These are phyloP conservation scores for Favolaschia claudopus DNA, from an alignment of 768 basidiomycete genomes.

Conservation along the genomic window DNA sequence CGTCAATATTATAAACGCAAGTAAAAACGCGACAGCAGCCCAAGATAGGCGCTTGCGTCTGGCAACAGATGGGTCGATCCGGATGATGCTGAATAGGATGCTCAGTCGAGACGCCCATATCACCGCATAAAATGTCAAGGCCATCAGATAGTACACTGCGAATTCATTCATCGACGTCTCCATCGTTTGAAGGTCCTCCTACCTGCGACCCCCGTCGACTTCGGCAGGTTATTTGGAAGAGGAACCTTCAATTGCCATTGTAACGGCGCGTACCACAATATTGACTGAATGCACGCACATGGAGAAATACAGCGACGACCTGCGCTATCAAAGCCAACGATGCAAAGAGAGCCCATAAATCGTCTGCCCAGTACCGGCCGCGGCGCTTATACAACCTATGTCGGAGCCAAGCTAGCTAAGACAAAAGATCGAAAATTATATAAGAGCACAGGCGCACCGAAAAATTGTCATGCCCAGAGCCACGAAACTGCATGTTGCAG, in stretches of 20 bases:
- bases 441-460: not conserved
- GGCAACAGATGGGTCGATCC: conserved; percentile 49
- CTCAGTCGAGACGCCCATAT: conserved; percentile 57
- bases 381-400: not conserved
- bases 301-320: conserved; percentile 9
- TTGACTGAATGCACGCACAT: not conserved
- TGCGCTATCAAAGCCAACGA: not conserved
- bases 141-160: conserved; percentile 44
- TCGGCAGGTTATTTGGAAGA: conserved; percentile 9
- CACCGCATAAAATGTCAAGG: conserved; percentile 45
- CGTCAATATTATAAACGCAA: conserved; percentile 44
- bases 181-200: not conserved
- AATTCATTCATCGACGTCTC: not conserved
- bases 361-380: not conserved
- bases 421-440: not conserved
- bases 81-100: conserved; percentile 62
- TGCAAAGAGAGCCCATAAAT: conserved; percentile 10
- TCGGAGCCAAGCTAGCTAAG: not conserved
- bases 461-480: not conserved
- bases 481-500: conserved; percentile 1
- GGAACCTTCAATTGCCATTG: no score
- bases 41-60: conserved; percentile 35
- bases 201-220: conserved; percentile 19
- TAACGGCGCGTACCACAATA: no score
- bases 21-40: conserved; percentile 41